Conservation (phyloP, 441 rosid genomes). For the Rhodomyrtus psidioides region DNA sequence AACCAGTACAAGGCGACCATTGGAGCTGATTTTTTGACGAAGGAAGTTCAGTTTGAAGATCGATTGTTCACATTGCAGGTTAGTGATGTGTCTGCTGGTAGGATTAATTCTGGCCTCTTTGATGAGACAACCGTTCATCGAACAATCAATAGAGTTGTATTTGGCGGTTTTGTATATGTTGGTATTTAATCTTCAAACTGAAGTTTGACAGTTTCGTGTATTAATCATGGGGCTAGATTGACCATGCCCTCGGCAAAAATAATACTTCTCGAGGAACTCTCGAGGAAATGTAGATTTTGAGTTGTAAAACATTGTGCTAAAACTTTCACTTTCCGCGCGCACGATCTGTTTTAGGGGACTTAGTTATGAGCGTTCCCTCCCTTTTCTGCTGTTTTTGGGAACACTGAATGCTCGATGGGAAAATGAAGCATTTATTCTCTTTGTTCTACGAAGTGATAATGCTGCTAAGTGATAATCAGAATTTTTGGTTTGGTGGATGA, state of each 20-base stretch:
- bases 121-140: background rate
- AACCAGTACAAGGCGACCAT: conserved; percentile 88
- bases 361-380: background rate
- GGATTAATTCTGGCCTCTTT: background rate
- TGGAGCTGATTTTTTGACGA: conserved; percentile 72
- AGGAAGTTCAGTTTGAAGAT: conserved; percentile 83
- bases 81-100: background rate
- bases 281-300: background rate
- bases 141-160: background rate
- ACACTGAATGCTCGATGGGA: background rate
- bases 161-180: background rate
- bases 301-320: background rate
- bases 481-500: background rate
- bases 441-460: background rate
- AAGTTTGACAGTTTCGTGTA: background rate
- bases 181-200: background rate
- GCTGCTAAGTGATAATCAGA: background rate
- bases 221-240: background rate
- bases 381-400: background rate
- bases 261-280: background rate
- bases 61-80: conserved; percentile 88
- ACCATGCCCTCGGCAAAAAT: background rate
- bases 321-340: background rate
- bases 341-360: background rate
- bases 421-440: background rate